Conservation (phyloP, 768 basidiomycete genomes). For the Coprinopsis sp. region DNA sequence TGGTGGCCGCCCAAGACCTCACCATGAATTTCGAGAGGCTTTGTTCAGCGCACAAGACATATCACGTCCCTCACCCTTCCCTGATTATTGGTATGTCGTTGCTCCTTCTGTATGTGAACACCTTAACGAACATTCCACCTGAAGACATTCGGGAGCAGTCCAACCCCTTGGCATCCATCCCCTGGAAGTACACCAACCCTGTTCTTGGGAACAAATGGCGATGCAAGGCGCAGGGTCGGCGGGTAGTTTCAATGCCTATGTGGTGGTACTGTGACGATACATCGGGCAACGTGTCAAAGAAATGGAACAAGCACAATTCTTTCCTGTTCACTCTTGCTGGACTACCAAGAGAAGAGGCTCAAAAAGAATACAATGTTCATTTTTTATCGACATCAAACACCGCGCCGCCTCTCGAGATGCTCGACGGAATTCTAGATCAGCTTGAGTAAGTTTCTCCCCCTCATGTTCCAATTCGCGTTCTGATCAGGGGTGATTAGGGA, state of each 20-base stretch:
- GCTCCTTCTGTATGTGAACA: no score
- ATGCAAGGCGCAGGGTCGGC: conserved; percentile 21
- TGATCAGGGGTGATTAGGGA: background rate
- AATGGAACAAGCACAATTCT: conserved; percentile 44
- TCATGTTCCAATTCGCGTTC: background rate
- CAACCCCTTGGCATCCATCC: background rate
- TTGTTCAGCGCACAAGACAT: no score
- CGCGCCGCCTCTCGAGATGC: conserved; percentile 39
- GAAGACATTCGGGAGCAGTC: background rate
- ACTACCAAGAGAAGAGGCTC: conserved; percentile 23
- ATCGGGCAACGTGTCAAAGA: conserved; percentile 41
- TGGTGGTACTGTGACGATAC: conserved; percentile 44
- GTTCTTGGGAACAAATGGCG: conserved; percentile 1
- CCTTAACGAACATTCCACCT: no score
- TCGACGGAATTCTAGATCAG: conserved; percentile 32
- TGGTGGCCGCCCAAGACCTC: no score
- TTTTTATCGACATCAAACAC: conserved; percentile 39
- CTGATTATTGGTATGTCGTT: no score
- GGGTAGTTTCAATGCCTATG: conserved; percentile 27
- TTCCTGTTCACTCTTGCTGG: conserved; percentile 35
- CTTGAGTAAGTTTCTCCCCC: conserved; percentile 23
- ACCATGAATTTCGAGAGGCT: no score
- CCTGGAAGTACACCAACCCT: background rate
- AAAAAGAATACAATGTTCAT: conserved; percentile 34
- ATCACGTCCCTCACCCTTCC: no score